phyloP scores from a whole-genome alignment of 139 green algal genomes.

The Chlorella sp. region DNA sequence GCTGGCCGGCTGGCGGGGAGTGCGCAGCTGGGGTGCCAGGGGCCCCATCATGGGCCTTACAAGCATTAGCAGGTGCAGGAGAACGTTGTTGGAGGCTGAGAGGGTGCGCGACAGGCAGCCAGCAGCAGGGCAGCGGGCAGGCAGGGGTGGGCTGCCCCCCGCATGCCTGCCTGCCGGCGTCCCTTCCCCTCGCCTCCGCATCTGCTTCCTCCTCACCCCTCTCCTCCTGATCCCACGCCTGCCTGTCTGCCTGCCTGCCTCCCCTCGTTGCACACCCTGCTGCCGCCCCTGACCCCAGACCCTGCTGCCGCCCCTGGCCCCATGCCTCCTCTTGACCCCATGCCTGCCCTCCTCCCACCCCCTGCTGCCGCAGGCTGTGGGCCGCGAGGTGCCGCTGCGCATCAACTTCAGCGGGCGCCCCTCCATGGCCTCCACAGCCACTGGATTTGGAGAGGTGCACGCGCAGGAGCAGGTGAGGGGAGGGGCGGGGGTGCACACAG shows the following conservation, averaged over 20 bases:
- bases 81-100: neutral
- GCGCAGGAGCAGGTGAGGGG: conserved; percentile 73
- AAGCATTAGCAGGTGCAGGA: too few species aligned
- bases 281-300: neutral
- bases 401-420: conserved; percentile 80
- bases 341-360: neutral
- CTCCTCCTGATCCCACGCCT: too few species aligned
- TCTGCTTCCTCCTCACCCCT: too few species aligned
- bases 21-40: neutral
- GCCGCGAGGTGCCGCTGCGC: conserved; percentile 35
- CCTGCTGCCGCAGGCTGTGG: neutral
- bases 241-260: neutral
- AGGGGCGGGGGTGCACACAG: neutral
- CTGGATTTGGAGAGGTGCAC: conserved; percentile 89
- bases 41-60: too few species aligned
- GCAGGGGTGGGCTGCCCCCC: too few species aligned
- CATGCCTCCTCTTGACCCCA: too few species aligned
- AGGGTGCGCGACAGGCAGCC: too few species aligned
- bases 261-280: neutral
- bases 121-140: too few species aligned
- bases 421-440: conserved; percentile 81
- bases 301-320: neutral
- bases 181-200: neutral
- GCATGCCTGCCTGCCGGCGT: neutral
- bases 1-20: neutral